Percentiles rank a stretch among this genome's conserved stretches.
phyloP scores from a whole-genome alignment of 148 eudicot species.

The Cornus controversa region DNA sequence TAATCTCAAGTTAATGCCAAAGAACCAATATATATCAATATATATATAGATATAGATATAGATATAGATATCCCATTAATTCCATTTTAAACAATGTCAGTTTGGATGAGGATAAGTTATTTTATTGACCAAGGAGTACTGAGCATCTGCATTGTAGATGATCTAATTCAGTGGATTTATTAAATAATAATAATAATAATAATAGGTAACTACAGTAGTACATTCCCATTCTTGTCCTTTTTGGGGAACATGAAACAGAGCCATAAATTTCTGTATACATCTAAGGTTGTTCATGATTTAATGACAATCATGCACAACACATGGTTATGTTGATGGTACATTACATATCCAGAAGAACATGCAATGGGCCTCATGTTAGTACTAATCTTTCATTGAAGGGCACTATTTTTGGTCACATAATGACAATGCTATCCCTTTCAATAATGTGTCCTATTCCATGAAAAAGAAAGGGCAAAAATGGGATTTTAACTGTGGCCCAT shows the following conservation, averaged over 20 bases:
- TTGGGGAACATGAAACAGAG: background rate
- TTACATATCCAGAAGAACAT: background rate
- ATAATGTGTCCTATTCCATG: background rate
- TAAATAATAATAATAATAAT: background rate
- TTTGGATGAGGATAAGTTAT: background rate
- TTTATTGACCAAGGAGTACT: background rate
- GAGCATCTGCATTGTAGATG: background rate
- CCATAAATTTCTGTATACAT: background rate
- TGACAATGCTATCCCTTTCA: too few species aligned
- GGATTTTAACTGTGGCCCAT: background rate
- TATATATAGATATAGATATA: too few species aligned
- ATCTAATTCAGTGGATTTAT: background rate
- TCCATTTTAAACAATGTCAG: background rate
- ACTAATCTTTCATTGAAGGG: background rate
- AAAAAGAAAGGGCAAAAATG: background rate
- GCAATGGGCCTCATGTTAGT: slow-evolving; percentile 4
- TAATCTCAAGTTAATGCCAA: background rate
- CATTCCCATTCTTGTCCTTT: background rate
- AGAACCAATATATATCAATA: background rate
- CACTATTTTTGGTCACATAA: background rate
- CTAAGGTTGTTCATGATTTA: background rate
- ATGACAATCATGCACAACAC: slow-evolving; percentile 6
- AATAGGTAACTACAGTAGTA: background rate
- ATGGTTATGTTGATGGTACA: background rate
- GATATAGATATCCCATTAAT: too few species aligned